Conservation (phyloP, 139 green algal genomes). For the Coccomyxa sp. region DNA sequence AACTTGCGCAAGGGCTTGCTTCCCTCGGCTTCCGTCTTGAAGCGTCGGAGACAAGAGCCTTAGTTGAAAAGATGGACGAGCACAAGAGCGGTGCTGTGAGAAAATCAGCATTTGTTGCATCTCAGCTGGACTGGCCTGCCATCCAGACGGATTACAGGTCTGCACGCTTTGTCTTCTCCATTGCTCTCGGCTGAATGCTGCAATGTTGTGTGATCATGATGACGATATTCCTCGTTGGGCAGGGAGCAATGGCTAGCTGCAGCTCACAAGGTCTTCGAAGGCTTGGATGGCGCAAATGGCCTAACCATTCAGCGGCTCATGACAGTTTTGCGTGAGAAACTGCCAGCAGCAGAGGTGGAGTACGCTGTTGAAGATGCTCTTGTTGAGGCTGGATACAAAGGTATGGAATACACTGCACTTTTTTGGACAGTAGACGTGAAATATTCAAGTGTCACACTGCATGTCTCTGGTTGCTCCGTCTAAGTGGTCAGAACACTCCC, state of each 20-base stretch:
- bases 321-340: slow-evolving; percentile 50
- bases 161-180: neutral
- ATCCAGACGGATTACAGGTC: slow-evolving; percentile 35
- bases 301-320: slow-evolving; percentile 52
- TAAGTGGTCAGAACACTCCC: neutral
- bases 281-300: slow-evolving; percentile 42
- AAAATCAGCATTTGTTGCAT: slow-evolving; percentile 38
- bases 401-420: slow-evolving; percentile 5
- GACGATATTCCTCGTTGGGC: neutral
- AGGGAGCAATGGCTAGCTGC: slow-evolving; percentile 72
- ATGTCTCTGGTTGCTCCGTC: neutral
- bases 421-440: neutral
- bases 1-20: slow-evolving; percentile 46
- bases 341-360: slow-evolving; percentile 74
- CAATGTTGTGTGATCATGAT: too few species aligned
- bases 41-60: slow-evolving; percentile 25
- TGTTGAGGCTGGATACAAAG: slow-evolving; percentile 52
- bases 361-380: slow-evolving; percentile 74
- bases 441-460: neutral
- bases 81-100: slow-evolving; percentile 11
- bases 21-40: slow-evolving; percentile 55
- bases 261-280: slow-evolving; percentile 59
- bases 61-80: slow-evolving; percentile 54
- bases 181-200: too few species aligned
- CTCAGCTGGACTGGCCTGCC: slow-evolving; percentile 48